These are phyloP conservation scores for Suillus discolor DNA, from an alignment of 768 basidiomycete species.

Conservation along the genomic window DNA sequence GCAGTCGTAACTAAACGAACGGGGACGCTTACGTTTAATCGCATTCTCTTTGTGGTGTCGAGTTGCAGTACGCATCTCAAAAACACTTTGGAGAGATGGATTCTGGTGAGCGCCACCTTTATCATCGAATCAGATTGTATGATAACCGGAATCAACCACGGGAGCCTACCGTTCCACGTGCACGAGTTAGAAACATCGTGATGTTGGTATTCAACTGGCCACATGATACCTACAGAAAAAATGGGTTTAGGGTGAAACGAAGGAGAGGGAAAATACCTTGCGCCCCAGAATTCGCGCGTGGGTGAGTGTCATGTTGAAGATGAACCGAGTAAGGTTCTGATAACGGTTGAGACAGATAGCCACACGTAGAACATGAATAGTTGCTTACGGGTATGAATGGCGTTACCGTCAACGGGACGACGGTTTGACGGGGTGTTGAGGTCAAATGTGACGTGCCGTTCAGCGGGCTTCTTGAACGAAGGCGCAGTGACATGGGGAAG, in stretches of 20 bases:
- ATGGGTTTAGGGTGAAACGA: no score
- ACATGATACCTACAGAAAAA: background rate
- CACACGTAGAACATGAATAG: background rate
- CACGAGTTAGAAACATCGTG: background rate
- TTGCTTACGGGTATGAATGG: background rate
- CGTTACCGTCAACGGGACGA: background rate
- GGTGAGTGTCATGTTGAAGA: background rate
- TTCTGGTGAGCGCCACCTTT: background rate
- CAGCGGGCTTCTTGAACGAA: background rate
- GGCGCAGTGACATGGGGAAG: background rate
- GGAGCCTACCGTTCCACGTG: background rate
- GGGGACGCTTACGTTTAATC: background rate
- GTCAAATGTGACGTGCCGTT: background rate
- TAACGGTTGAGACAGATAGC: background rate
- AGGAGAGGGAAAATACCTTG: background rate
- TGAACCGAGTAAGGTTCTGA: background rate
- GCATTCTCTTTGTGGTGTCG: slow-evolving; percentile 8
- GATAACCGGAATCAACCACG: background rate
- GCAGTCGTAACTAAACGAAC: background rate
- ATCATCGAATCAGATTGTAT: background rate
- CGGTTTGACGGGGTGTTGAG: background rate
- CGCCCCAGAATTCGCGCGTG: no score
- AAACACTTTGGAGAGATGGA: background rate
- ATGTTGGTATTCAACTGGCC: background rate
- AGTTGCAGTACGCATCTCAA: background rate